phyloP scores from a whole-genome alignment of 495 filamentous ascomycete species.

The Lasiosphaeriaceae sp. region DNA sequence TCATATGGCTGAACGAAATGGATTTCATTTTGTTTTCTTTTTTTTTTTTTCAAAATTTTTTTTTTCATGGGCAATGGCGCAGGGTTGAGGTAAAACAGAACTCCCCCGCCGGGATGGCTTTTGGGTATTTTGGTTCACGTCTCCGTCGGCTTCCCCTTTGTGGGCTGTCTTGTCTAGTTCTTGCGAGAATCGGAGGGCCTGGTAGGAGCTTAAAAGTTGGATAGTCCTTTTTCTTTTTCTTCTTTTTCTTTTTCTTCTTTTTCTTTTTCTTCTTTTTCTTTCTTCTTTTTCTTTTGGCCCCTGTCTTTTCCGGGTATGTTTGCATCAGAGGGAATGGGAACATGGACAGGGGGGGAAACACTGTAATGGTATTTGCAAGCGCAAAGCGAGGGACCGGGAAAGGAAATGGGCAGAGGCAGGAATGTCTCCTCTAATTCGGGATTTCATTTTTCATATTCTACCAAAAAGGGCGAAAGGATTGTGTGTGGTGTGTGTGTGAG shows the following conservation, averaged over 20 bases:
- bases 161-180: slow-evolving; percentile 3
- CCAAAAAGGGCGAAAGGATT: not conserved
- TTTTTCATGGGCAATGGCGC: slow-evolving; percentile 2
- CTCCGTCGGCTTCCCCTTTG: not conserved
- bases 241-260: slow-evolving; percentile 3
- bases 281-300: not conserved
- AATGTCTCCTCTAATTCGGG: not conserved
- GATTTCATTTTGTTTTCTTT: slow-evolving; percentile 18
- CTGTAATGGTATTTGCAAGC: slow-evolving; percentile 7
- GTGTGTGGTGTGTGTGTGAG: too few relatives aligned
- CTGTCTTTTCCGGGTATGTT: not conserved
- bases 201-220: slow-evolving; percentile 11
- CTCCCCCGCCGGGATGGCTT: slow-evolving; percentile 11
- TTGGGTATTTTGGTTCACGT: slow-evolving; percentile 5
- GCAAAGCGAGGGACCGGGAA: not conserved
- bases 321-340: too few relatives aligned
- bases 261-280: too few relatives aligned
- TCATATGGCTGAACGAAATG: slow-evolving; percentile 18
- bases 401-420: not conserved
- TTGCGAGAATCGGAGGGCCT: slow-evolving; percentile 1
- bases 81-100: slow-evolving; percentile 23
- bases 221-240: slow-evolving; percentile 3
- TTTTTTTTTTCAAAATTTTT: not conserved
- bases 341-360: not conserved
- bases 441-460: not conserved